Evolutionary conservation across 129 eudicot species (phyloP).

Genomic region (Artemisia tridentata): DNA sequence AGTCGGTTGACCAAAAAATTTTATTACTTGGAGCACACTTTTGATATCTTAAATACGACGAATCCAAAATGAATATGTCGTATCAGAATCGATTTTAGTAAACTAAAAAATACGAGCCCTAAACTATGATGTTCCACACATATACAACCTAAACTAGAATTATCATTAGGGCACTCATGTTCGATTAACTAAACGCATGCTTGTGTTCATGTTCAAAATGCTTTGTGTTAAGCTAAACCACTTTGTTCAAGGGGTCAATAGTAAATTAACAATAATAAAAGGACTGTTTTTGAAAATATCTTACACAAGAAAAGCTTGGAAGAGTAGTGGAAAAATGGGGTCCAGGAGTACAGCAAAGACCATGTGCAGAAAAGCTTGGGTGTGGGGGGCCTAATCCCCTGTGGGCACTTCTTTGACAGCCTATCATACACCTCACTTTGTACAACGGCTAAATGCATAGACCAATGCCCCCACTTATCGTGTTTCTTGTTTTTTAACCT

Average conservation of each 20-base stretch:
- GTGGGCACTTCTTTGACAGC: constrained; percentile 39
- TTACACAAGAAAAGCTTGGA: neutral
- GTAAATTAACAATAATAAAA: neutral
- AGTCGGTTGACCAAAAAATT: no score
- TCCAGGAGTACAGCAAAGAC: constrained; percentile 34
- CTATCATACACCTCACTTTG: constrained; percentile 35
- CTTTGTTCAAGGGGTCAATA: constrained; percentile 18
- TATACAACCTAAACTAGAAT: no score
- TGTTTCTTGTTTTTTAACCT: neutral
- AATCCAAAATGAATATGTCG: no score
- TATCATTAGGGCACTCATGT: no score
- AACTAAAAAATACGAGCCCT: no score
- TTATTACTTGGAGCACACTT: no score
- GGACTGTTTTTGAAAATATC: neutral
- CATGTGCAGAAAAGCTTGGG: no score
- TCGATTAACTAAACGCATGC: no score
- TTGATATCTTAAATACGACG: no score
- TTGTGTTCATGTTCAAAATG: neutral
- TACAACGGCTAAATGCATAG: constrained; percentile 37
- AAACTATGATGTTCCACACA: no score
- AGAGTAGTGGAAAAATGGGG: constrained; percentile 24
- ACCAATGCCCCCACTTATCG: neutral
- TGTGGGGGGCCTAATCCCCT: constrained; percentile 30
- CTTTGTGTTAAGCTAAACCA: neutral
- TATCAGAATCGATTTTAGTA: no score